phyloP scores from a whole-genome alignment of 805 yeast genomes.

The Sugiyamaella boreocaroliniensis region DNA sequence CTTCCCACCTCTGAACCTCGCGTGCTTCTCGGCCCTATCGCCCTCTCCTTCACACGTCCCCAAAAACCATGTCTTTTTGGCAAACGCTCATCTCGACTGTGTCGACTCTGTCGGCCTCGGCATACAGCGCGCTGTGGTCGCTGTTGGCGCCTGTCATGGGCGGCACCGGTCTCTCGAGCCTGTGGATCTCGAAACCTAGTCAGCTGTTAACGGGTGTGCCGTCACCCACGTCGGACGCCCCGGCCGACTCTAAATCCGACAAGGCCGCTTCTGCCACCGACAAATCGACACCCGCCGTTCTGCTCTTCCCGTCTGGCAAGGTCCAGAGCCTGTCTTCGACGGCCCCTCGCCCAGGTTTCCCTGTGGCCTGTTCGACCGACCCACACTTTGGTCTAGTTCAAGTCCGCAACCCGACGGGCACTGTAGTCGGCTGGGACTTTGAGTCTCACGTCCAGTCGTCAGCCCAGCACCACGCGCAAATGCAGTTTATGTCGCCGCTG shows the following conservation, averaged over 20 bases:
- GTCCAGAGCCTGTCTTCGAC: conserved; percentile 5
- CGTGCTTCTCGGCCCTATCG: not conserved
- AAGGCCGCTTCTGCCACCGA: not conserved
- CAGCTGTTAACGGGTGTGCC: not conserved
- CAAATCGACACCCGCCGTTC: not conserved
- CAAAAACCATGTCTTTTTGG: not conserved
- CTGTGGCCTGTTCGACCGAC: conserved; percentile 22
- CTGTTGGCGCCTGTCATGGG: not conserved
- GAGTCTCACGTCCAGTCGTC: not conserved
- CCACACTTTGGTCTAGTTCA: conserved; percentile 15
- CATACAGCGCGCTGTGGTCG: not conserved
- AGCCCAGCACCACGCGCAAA: not conserved
- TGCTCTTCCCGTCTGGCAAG: conserved; percentile 5
- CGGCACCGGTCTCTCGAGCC: not conserved
- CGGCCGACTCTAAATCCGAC: not conserved
- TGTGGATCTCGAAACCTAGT: not conserved
- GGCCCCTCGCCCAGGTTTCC: conserved; percentile 9
- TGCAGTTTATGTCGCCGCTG: not conserved
- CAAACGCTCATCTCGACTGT: not conserved
- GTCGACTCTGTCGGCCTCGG: not conserved
- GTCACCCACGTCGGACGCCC: not conserved
- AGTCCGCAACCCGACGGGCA: conserved; percentile 13
- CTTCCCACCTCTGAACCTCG: no score
- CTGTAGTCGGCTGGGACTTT: conserved; percentile 20
- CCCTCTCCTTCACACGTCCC: not conserved